A percentile compares a stretch with the other conserved stretches of the same genome.
These are phyloP conservation scores for Gnaphalium uliginosum DNA, from an alignment of 129 eudicot species.

Conservation along the genomic window DNA sequence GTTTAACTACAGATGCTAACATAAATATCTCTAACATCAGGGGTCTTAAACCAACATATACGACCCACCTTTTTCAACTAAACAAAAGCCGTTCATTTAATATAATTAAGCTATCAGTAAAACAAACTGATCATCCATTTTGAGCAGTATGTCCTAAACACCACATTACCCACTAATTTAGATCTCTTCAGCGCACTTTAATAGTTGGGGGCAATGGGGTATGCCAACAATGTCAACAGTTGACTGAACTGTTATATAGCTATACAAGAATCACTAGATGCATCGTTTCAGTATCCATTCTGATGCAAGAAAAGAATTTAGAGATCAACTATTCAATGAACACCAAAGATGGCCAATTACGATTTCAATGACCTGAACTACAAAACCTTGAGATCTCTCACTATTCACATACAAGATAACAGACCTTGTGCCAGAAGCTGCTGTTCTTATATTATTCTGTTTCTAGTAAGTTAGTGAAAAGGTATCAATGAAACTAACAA, in stretches of 20 bases:
- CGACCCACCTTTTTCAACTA: not conserved
- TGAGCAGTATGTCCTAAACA: not conserved
- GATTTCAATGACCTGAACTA: not conserved
- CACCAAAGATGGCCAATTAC: not conserved
- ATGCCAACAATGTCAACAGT: not conserved
- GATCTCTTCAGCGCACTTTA: too few relatives aligned
- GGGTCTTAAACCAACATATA: not conserved
- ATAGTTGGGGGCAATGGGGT: not conserved
- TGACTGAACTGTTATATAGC: not conserved
- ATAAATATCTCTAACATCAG: not conserved
- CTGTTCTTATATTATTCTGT: not conserved
- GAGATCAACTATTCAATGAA: not conserved
- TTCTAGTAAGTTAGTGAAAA: not conserved
- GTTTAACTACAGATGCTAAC: not conserved
- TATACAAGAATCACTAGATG: too few relatives aligned
- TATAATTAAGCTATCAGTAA: too few relatives aligned
- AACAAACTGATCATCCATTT: not conserved
- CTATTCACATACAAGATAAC: not conserved
- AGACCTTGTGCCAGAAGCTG: not conserved
- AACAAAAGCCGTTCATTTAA: not conserved
- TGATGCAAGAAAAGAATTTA: not conserved
- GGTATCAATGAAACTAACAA: not conserved
- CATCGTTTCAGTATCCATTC: not conserved
- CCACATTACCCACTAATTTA: too few relatives aligned
- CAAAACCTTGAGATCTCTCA: not conserved